Evolutionary conservation across 306 rosid species (phyloP).

Genomic region (Cicer yamashitae): DNA sequence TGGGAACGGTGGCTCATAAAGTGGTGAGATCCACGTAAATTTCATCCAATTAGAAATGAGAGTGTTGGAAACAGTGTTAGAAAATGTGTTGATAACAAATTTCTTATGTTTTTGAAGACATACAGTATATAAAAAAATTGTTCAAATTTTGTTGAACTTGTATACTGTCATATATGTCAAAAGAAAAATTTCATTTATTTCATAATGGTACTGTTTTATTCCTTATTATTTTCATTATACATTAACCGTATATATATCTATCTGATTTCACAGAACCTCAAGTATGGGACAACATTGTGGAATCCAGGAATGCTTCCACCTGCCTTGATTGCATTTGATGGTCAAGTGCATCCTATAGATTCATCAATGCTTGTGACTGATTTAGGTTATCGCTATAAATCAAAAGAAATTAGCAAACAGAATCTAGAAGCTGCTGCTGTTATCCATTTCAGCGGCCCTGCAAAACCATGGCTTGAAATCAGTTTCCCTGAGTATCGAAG

Average conservation of each 20-base stretch:
- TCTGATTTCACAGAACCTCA: conserved; percentile 64
- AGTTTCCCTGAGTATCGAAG: conserved; percentile 75
- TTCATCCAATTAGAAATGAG: too few relatives aligned
- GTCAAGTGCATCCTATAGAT: conserved; percentile 76
- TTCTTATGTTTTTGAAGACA: too few relatives aligned
- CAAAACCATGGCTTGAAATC: conserved; percentile 97
- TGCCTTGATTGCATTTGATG: conserved; percentile 75
- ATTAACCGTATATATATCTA: conserved; percentile 7
- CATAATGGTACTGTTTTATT: not conserved
- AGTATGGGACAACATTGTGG: conserved; percentile 67
- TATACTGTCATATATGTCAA: not conserved
- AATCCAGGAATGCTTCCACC: conserved; percentile 83
- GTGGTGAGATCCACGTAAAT: not conserved
- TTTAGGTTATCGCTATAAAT: conserved; percentile 65
- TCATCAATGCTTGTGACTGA: conserved; percentile 69
- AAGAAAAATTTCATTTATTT: not conserved
- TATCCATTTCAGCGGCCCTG: conserved; percentile 92
- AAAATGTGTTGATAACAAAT: too few relatives aligned
- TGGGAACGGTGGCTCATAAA: not conserved
- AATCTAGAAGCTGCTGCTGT: conserved; percentile 67
- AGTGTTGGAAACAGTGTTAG: too few relatives aligned
- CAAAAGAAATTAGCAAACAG: conserved; percentile 47
- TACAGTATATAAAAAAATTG: too few relatives aligned
- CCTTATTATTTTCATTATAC: not conserved
- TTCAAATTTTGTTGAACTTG: not conserved